Evolutionary conservation across 176 grass and related monocot genomes (phyloP), one percentile per base, ranked within the genome.

Genomic region (Puya raimondii): DNA sequence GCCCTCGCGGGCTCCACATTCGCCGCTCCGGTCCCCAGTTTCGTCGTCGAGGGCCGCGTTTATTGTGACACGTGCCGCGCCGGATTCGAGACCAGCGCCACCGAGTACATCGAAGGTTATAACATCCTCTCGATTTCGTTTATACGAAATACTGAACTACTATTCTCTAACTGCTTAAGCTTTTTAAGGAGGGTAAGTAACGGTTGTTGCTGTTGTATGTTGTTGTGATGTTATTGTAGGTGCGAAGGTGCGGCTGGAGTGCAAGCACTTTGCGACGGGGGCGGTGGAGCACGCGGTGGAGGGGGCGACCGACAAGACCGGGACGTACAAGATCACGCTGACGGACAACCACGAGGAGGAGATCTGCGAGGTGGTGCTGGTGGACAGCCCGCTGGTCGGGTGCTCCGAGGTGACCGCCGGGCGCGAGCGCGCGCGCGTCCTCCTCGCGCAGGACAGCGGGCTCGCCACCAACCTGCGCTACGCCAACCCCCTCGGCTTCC

Each of bases 61-160:
- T 89, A 94, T 74, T 94, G 91, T 47, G 91, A 94, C 83, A 82
- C 91, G 6, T 94, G 86, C 86, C 86, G 86, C 66, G 83, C 86
- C 10, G 91, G 91, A 16, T 94, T 94, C 64, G 81, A 82, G 71
- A 89, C 91, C 52, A 87, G 79, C 51, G 50, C 79, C 4, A 89
- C 91, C 1, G 14, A 25, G 21, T 65, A 18, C 48, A 7, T 88
- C 3, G 12, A 51, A 12, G 88, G 88, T 90, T 70, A 66, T 42
- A 27, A 2, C 5, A 4, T 20, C 50, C 17, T 58, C 13, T 70
- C 11, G 25, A 26, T 26, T 26, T 26, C 1, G 25, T 26, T 26
- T 26, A 26, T 26, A 26, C 25, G 25, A 26, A 26, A 26, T 26
- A 26, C 25, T 26, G 2, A 26, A 26, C 1, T 64, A 65, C 49